phyloP scores from a whole-genome alignment of 208 protist genomes.

The Angomonas deanei region DNA sequence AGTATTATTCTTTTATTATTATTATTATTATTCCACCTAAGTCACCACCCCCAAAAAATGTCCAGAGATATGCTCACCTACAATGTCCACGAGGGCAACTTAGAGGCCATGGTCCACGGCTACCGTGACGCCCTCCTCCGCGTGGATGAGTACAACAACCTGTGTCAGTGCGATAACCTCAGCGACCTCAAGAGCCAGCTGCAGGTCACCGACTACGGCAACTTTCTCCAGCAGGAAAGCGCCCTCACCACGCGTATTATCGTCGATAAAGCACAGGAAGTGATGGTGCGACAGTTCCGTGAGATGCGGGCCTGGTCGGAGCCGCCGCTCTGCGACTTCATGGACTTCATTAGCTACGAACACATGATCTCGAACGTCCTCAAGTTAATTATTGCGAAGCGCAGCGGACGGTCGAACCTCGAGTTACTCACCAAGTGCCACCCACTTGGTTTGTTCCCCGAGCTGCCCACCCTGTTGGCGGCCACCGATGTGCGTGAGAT shows the following conservation, averaged over 20 bases:
- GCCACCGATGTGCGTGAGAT: constrained; percentile 91
- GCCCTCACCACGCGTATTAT: constrained; percentile 88
- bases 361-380: constrained; percentile 97
- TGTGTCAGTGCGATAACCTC: constrained; percentile 97
- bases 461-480: constrained; percentile 91
- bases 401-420: constrained; percentile 74
- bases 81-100: constrained; percentile 83
- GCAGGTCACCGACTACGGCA: constrained; percentile 95
- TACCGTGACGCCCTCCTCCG: constrained; percentile 91
- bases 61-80: constrained; percentile 63
- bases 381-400: constrained; percentile 86
- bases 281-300: constrained; percentile 95
- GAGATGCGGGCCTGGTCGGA: constrained; percentile 93
- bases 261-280: constrained; percentile 89
- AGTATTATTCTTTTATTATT: too few species aligned
- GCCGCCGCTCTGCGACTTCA: constrained; percentile 94
- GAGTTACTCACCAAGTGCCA: constrained; percentile 96
- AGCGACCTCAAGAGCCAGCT: constrained; percentile 98
- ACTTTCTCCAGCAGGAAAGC: constrained; percentile 96
- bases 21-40: too few species aligned
- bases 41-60: constrained; percentile 38
- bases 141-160: constrained; percentile 95
- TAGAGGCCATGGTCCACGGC: constrained; percentile 90
- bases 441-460: constrained; percentile 96
- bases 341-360: constrained; percentile 98